These are phyloP conservation scores for Colletotrichum endophyticum DNA, from an alignment of 2,329 filamentous ascomycete species.

Conservation along the genomic window DNA sequence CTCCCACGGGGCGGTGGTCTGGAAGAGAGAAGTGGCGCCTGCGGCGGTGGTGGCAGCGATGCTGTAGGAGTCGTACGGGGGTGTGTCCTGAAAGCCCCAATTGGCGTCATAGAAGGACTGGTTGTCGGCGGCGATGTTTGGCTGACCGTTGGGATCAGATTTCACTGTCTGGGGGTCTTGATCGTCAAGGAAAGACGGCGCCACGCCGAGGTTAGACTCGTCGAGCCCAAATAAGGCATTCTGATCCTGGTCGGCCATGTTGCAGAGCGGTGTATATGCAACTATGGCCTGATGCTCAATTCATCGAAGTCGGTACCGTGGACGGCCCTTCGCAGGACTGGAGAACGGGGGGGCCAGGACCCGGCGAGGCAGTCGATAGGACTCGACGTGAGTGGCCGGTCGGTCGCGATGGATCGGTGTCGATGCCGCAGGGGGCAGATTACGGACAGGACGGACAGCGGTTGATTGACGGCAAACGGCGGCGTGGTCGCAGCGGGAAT, in stretches of 20 bases:
- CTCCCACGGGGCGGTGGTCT: conserved; percentile 37
- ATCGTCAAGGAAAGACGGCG: conserved; percentile 36
- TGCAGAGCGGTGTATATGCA: conserved; percentile 22
- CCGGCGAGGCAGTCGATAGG: neutral
- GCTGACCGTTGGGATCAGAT: conserved; percentile 15
- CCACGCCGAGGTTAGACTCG: conserved; percentile 38
- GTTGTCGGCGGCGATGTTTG: conserved; percentile 26
- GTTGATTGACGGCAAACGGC: conserved; percentile 1
- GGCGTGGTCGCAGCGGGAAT: conserved; percentile 7
- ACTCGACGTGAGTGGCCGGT: conserved; percentile 11
- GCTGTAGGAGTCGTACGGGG: conserved; percentile 52
- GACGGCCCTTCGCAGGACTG: neutral
- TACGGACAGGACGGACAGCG: neutral
- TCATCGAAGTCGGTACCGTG: conserved; percentile 13
- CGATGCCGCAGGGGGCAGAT: neutral
- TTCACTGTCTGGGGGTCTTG: conserved; percentile 23
- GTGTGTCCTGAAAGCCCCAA: conserved; percentile 55
- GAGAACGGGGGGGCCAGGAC: neutral
- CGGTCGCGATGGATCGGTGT: conserved; percentile 3
- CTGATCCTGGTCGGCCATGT: conserved; percentile 46
- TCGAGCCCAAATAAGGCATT: conserved; percentile 50
- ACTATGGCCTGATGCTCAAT: conserved; percentile 25
- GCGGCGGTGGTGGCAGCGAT: conserved; percentile 37
- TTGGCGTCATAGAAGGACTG: conserved; percentile 37
- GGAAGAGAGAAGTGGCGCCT: conserved; percentile 32